Base-by-base conservation (phyloP, 176 grass and related monocot species). In the Neostapfia colusana region DNA sequence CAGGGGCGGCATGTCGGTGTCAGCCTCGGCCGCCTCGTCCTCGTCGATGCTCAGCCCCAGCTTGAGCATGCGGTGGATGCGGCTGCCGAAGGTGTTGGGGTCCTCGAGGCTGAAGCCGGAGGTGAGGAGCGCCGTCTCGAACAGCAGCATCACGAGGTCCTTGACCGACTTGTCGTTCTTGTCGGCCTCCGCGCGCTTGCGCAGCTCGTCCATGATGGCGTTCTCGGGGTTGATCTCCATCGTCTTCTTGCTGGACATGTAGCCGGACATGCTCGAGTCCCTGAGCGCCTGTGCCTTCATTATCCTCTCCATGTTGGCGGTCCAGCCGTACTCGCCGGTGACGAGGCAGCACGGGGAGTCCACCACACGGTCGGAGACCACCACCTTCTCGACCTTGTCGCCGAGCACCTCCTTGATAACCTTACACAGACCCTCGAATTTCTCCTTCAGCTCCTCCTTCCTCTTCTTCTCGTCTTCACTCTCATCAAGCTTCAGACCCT, bases 171-270 rank as follows among this genome's bases (percentile, higher is more conserved):
- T 99, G 77, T 95, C 95, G 15, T 99, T 99, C 87, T 92, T 95
- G 73, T 99, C 95, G 0, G 85, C 87, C 15, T 98, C 95, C 0
- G 95, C 91, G 0, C 95, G 75, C 85, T 98, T 92, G 59, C 95
- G 84, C 34, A 98, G 76, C 77, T 98, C 95, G 9, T 95, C 91
- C 95, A 99, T 99, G 65, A 99, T 99, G 24, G 83, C 49, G 1
- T 99, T 99, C 73, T 99, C 95, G 0, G 91, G 95, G 91, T 99
- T 99, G 69, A 99, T 99, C 79, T 99, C 95, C 91, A 99, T 95
- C 0, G 95, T 99, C 78, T 99, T 99, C 89, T 99, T 99, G 82
- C 77, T 83, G 0, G 91, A 94, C 95, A 98, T 98, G 72, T 98
- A 95, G 0, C 91, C 95, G 4, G 85, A 49, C 91, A 98, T 98